phyloP scores from a whole-genome alignment of 352 stramenopile species.

The Peronosclerospora sorghi region DNA sequence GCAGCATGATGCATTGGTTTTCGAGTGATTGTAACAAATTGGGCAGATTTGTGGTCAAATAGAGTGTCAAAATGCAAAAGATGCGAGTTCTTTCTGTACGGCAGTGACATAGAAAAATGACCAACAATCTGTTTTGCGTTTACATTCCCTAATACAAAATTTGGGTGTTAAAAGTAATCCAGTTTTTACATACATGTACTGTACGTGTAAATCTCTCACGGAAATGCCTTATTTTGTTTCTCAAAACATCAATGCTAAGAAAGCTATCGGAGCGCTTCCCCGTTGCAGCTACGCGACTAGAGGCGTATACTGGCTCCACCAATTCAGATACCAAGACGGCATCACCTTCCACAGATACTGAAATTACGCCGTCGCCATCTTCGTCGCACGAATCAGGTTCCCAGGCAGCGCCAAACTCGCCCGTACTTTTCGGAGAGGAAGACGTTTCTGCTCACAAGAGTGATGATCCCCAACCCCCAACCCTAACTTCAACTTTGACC shows the following conservation, averaged over 20 bases:
- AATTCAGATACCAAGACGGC: constrained; percentile 5
- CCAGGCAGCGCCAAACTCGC: constrained; percentile 4
- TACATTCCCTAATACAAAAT: no score
- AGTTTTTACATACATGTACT: no score
- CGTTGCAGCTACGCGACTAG: constrained; percentile 48
- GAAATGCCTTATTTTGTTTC: no score
- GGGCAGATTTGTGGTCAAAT: no score
- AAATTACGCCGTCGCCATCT: constrained; percentile 8
- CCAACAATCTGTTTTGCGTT: no score
- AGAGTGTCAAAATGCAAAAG: no score
- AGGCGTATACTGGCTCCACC: constrained; percentile 36
- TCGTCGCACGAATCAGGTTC: constrained; percentile 5
- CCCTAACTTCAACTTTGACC: constrained; percentile 41
- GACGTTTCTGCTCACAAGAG: constrained; percentile 7
- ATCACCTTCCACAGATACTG: constrained; percentile 13
- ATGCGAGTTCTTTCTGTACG: no score
- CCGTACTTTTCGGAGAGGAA: constrained; percentile 22
- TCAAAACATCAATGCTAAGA: constrained; percentile 84
- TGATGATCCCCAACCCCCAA: constrained; percentile 33
- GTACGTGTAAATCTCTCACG: no score
- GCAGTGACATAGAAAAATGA: no score
- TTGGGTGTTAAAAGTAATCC: no score
- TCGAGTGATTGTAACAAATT: no score
- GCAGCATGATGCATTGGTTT: no score
- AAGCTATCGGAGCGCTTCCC: constrained; percentile 70